Base-by-base conservation (phyloP, 2,329 filamentous ascomycete species). In the Monosporascus sp. region DNA sequence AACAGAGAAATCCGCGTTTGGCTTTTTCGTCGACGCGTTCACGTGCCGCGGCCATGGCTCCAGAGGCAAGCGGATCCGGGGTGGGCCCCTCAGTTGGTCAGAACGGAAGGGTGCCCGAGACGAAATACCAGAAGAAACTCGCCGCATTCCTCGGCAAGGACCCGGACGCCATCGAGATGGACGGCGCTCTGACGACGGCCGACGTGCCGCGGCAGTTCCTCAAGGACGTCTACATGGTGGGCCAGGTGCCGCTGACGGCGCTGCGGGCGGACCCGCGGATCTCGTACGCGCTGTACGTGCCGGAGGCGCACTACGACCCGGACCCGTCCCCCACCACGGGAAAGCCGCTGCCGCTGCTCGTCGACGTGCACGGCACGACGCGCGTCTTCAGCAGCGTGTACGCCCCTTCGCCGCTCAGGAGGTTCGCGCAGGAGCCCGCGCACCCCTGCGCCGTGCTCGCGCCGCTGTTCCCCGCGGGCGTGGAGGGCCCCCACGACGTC, bases 281-380 rank as follows among this genome's bases (percentile, higher is more conserved):
- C 41, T 67, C 65, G 11, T 68, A 67, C 54, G 52, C 56, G 7
- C 57, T 67, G 17, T 66, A 64, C 47, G 55, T 68, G 2, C 65
- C 65, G 14, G 55, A 56, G 15, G 47, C 58, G 39, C 55, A 59
- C 39, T 64, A 65, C 49, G 52, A 55, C 51, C 22, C 52, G 38
- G 48, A 44, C 20, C 18, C 39, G n/a, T 20, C 22, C 14, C 18
- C 53, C 38, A 42, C 48, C 3, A 36, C 18, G 31, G 50, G 49
- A 47, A 63, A 62, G 52, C 55, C 67, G 52, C 54, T 68, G 48
- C 65, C 64, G 6, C 53, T 69, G 7, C 46, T 69, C 8, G 60
- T 69, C 34, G 53, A 49, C 44, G 50, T 69, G 7, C 67, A 69
- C 55, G 66, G 67, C n/a, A 68, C 63, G 1, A 48, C 62, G 15